Evolutionary conservation across 257 asterid species (phyloP).

Genomic region (Primulina huaijiensis): DNA sequence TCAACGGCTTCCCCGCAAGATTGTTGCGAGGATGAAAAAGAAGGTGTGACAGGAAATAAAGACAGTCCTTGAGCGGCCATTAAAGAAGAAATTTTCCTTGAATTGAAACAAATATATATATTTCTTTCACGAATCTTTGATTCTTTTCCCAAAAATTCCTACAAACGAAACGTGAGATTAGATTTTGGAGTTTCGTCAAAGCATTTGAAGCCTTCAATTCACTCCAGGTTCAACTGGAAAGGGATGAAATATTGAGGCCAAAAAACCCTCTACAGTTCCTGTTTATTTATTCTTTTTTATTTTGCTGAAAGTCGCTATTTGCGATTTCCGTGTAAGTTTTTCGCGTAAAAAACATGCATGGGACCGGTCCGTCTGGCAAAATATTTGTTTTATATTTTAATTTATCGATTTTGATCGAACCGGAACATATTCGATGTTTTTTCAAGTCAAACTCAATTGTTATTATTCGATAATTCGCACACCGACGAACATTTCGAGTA

Average conservation of each 20-base stretch:
- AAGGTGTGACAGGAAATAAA: slow-evolving; percentile 38
- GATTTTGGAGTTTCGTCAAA: slow-evolving; percentile 6
- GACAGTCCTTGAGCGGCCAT: slow-evolving; percentile 86
- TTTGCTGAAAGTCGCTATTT: too few relatives aligned
- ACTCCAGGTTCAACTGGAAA: slow-evolving; percentile 1
- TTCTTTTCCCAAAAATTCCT: background rate
- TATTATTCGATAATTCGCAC: too few relatives aligned
- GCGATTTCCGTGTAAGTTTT: too few relatives aligned
- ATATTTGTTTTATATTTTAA: too few relatives aligned
- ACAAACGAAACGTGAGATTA: slow-evolving; percentile 2
- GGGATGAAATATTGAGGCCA: slow-evolving; percentile 12
- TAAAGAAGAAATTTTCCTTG: slow-evolving; percentile 19
- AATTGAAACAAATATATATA: background rate
- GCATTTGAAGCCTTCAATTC: background rate
- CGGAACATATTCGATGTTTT: too few relatives aligned
- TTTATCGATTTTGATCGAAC: too few relatives aligned
- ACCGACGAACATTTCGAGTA: too few relatives aligned
- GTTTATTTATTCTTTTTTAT: too few relatives aligned
- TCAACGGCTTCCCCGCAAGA: slow-evolving; percentile 38
- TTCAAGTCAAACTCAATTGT: too few relatives aligned
- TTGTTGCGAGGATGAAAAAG: slow-evolving; percentile 36
- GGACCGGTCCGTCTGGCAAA: too few relatives aligned
- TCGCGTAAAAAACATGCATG: too few relatives aligned
- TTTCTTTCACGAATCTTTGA: slow-evolving; percentile 2
- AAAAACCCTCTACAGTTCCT: background rate